A percentile compares a stretch with the other conserved stretches of the same genome.
These are phyloP conservation scores for Priceomyces fermenticarens DNA, from an alignment of 805 yeast genomes.

Conservation along the genomic window DNA sequence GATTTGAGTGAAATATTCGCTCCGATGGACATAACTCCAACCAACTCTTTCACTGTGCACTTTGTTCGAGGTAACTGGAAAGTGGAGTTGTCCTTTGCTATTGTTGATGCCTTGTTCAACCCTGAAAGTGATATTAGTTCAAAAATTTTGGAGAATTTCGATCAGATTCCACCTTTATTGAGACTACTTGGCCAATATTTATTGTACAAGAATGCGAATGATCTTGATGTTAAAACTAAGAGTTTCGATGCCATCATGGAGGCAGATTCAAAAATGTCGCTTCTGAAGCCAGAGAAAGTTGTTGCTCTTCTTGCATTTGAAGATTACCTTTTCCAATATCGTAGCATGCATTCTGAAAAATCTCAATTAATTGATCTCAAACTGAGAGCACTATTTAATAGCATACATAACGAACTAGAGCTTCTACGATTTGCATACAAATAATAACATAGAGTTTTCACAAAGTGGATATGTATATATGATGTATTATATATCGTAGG, in stretches of 20 bases:
- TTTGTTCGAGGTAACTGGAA: conserved; percentile 14
- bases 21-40: conserved; percentile 7
- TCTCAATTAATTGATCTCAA: too few species aligned
- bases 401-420: too few species aligned
- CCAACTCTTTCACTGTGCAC: conserved; percentile 16
- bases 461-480: too few species aligned
- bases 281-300: conserved; percentile 18
- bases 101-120: background rate
- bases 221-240: conserved; percentile 13
- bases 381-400: too few species aligned
- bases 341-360: too few species aligned
- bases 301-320: conserved; percentile 17
- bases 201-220: conserved; percentile 11
- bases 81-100: conserved; percentile 12
- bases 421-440: too few species aligned
- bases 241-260: conserved; percentile 13
- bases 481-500: too few species aligned
- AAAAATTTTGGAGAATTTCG: conserved; percentile 60
- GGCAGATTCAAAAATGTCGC: conserved; percentile 9
- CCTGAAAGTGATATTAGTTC: conserved; percentile 7
- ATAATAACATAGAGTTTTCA: too few species aligned
- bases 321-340: conserved; percentile 7
- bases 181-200: conserved; percentile 14
- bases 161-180: conserved; percentile 11
- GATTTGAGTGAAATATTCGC: conserved; percentile 15